Conservation (phyloP, 2,329 filamentous ascomycete genomes). For the Colletotrichum lindemuthianum region DNA sequence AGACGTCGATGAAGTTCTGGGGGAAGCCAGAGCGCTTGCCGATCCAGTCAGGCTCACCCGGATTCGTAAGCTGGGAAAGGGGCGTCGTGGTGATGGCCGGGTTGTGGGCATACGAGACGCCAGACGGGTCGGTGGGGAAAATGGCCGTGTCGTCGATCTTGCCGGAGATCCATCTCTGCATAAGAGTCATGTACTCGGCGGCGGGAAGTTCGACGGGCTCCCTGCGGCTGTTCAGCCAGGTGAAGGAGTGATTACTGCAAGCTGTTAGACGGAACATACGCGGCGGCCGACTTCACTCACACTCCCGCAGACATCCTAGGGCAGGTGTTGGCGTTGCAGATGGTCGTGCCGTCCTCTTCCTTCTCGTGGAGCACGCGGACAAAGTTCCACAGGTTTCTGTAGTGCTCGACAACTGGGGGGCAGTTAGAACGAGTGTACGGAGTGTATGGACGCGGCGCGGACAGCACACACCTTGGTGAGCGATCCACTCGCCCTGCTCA, state of each 20-base stretch:
- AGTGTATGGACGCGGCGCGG: not conserved
- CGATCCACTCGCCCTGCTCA: slow-evolving; percentile 94
- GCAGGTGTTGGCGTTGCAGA: slow-evolving; percentile 87
- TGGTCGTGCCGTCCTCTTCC: slow-evolving; percentile 78
- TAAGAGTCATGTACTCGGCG: slow-evolving; percentile 91
- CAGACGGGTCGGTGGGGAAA: slow-evolving; percentile 87
- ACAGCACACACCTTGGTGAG: slow-evolving; percentile 81
- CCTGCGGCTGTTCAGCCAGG: slow-evolving; percentile 90
- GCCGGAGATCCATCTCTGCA: slow-evolving; percentile 96
- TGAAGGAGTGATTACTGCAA: slow-evolving; percentile 87
- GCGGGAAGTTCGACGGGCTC: slow-evolving; percentile 93
- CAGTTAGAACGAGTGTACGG: not conserved
- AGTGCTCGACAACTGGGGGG: slow-evolving; percentile 85
- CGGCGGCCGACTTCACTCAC: slow-evolving; percentile 65
- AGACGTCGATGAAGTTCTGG: slow-evolving; percentile 86
- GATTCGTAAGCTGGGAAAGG: slow-evolving; percentile 70
- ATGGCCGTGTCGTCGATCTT: slow-evolving; percentile 91
- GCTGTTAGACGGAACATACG: slow-evolving; percentile 1
- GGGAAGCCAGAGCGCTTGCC: slow-evolving; percentile 95
- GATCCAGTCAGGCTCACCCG: slow-evolving; percentile 77
- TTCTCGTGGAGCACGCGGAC: slow-evolving; percentile 88
- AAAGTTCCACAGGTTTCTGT: slow-evolving; percentile 88
- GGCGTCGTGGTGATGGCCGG: slow-evolving; percentile 67
- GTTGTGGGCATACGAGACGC: slow-evolving; percentile 73
- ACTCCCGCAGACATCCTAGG: slow-evolving; percentile 93